Evolutionary conservation across 345 rosid genomes (phyloP).

Genomic region (Physaria fendleri): DNA sequence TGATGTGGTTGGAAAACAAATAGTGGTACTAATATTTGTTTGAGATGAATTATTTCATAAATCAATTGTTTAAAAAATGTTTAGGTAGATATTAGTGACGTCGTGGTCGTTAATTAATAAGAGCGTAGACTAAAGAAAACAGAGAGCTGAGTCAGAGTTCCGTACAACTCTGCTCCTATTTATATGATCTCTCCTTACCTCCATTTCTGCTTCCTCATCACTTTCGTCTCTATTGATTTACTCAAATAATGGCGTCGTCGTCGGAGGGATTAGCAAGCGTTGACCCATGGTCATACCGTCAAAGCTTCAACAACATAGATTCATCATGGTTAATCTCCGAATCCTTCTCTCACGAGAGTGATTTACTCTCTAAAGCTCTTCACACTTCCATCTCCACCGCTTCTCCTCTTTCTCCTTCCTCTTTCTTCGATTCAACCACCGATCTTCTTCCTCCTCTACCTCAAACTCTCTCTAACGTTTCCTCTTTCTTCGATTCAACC

Average conservation of each 20-base stretch:
- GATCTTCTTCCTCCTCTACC: constrained; percentile 27
- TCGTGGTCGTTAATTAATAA: neutral
- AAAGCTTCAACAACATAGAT: constrained; percentile 18
- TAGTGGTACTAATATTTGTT: too few species aligned
- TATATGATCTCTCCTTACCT: neutral
- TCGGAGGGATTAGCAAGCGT: constrained; percentile 24
- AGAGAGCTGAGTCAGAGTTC: constrained; percentile 32
- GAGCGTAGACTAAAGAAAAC: neutral
- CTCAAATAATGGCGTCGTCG: constrained; percentile 15
- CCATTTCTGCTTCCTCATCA: neutral
- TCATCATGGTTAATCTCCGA: constrained; percentile 31
- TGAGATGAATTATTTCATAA: neutral
- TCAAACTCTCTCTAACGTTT: constrained; percentile 30
- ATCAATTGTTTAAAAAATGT: neutral
- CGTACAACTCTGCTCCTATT: constrained; percentile 31
- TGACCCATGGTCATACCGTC: constrained; percentile 26
- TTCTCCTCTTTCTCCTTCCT: constrained; percentile 11
- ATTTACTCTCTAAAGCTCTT: constrained; percentile 40
- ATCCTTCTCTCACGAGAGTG: constrained; percentile 26
- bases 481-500: too few species aligned
- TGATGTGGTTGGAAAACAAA: too few species aligned
- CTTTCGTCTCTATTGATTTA: neutral
- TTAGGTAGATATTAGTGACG: neutral
- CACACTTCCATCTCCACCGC: constrained; percentile 36
- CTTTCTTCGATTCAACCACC: constrained; percentile 15